These are phyloP conservation scores for Cardamine resedifolia DNA, from an alignment of 345 rosid genomes.

Conservation along the genomic window DNA sequence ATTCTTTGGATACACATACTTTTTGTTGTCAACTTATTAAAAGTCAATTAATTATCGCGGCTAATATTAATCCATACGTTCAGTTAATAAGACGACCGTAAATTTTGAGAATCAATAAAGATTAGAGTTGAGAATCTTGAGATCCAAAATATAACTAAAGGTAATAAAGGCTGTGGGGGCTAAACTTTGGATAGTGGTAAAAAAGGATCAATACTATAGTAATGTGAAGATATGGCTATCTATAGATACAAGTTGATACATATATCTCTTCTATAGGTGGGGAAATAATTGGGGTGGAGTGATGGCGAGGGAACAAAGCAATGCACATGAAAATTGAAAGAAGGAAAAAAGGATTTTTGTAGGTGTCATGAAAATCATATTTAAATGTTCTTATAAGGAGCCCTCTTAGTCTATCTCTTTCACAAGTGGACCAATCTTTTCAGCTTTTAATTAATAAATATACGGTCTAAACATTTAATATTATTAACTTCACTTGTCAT, in stretches of 20 bases:
- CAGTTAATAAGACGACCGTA: background rate
- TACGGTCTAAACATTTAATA: conserved; percentile 28
- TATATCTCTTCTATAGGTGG: conserved; percentile 15
- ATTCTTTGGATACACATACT: background rate
- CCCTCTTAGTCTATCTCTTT: conserved; percentile 25
- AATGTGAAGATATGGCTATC: background rate
- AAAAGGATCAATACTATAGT: conserved; percentile 13
- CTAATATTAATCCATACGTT: background rate
- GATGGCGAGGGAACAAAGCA: conserved; percentile 40
- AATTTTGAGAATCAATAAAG: background rate
- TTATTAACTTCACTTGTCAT: conserved; percentile 26
- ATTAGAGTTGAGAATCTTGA: conserved; percentile 1
- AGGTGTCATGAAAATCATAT: conserved; percentile 33
- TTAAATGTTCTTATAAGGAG: conserved; percentile 24
- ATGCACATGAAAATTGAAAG: conserved; percentile 39
- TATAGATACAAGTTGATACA: conserved; percentile 20
- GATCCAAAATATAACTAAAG: background rate
- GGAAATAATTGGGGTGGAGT: conserved; percentile 37
- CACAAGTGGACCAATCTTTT: conserved; percentile 34
- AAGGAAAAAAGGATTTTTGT: conserved; percentile 1
- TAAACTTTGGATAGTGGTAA: conserved; percentile 23
- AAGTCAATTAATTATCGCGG: background rate
- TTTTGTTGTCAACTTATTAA: background rate
- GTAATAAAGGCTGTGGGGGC: conserved; percentile 16
- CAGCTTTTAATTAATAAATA: conserved; percentile 24